Evolutionary conservation across 371 early-diverging fungal species (phyloP).

Genomic region (Batrachochytrium dendrobatidis): DNA sequence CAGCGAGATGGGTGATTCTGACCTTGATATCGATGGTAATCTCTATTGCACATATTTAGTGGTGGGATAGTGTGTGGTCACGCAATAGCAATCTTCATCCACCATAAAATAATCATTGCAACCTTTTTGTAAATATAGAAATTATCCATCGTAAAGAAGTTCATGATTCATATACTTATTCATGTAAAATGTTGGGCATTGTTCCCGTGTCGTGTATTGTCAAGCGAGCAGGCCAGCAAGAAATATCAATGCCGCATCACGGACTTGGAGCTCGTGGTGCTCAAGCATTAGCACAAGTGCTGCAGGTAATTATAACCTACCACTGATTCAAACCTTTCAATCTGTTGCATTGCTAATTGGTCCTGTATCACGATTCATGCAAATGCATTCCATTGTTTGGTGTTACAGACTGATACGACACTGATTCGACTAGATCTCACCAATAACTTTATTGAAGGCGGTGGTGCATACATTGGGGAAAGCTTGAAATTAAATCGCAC

Average conservation of each 20-base stretch:
- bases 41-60: not conserved
- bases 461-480: conserved; percentile 31
- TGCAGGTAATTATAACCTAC: conserved; percentile 35
- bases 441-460: conserved; percentile 31
- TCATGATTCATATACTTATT: conserved; percentile 27
- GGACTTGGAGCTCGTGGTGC: conserved; percentile 41
- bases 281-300: conserved; percentile 34
- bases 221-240: conserved; percentile 10
- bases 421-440: conserved; percentile 33
- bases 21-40: conserved; percentile 23
- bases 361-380: too few relatives aligned
- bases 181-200: conserved; percentile 36
- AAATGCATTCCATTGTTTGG: too few relatives aligned
- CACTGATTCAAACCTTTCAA: not conserved
- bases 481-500: conserved; percentile 32
- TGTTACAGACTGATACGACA: conserved; percentile 19
- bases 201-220: conserved; percentile 34
- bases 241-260: conserved; percentile 33
- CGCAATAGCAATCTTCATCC: too few relatives aligned
- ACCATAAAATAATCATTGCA: not conserved
- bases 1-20: conserved; percentile 19
- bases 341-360: conserved; percentile 4
- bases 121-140: conserved; percentile 4
- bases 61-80: not conserved
- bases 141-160: conserved; percentile 18